Percentiles rank a stretch among this genome's conserved stretches.
Conservation (phyloP, 2,329 filamentous ascomycete genomes). For the Penicillium sp. region DNA sequence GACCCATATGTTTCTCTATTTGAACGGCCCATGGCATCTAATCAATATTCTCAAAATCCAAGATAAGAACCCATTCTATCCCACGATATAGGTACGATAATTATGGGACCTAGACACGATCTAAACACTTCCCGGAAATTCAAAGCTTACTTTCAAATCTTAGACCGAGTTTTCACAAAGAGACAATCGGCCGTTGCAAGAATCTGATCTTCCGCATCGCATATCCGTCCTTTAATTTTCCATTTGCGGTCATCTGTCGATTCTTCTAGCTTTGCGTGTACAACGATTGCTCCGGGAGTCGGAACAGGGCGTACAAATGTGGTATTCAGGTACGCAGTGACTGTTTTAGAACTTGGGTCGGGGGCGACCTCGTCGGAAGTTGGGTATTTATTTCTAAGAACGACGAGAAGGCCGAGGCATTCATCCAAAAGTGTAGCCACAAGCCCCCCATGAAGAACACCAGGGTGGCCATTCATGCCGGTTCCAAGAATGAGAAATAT, state of each 20-base stretch:
- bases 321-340: conserved; percentile 30
- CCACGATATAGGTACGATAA: too few species aligned
- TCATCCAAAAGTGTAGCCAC: conserved; percentile 32
- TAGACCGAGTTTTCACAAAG: conserved; percentile 15
- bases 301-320: conserved; percentile 21
- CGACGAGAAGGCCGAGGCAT: conserved; percentile 25
- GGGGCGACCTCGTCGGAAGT: conserved; percentile 8
- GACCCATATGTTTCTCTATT: too few species aligned
- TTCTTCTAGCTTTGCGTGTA: conserved; percentile 16
- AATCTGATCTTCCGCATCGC: conserved; percentile 12
- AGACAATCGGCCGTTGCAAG: conserved; percentile 18
- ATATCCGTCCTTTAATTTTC: conserved; percentile 20
- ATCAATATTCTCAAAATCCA: too few species aligned
- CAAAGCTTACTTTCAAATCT: too few species aligned
- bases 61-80: too few species aligned
- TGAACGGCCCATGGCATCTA: too few species aligned
- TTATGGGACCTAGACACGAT: too few species aligned
- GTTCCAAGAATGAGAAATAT: conserved; percentile 33
- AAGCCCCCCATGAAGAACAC: conserved; percentile 34
- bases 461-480: conserved; percentile 31
- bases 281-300: conserved; percentile 20
- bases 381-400: conserved; percentile 1
- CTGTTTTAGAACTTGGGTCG: not conserved
- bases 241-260: conserved; percentile 18
- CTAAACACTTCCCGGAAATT: too few species aligned